Base-by-base conservation (phyloP, 129 eudicot species). In the Erigeron canadensis region DNA sequence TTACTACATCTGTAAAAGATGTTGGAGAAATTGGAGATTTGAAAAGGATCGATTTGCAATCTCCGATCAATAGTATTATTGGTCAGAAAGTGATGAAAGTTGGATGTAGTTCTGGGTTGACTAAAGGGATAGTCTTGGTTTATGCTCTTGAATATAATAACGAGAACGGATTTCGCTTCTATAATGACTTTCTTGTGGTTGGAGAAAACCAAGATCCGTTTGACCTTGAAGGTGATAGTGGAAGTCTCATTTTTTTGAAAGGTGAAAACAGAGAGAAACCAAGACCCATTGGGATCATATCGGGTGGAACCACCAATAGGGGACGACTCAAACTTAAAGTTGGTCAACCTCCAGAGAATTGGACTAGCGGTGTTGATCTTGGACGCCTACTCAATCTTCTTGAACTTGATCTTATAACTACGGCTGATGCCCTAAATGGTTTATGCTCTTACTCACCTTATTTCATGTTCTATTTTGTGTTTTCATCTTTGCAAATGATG, bases 321-420 rank as follows among this genome's bases (percentile, higher is more conserved):
- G 98, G 98, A 4, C 85, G 98, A 13, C 95, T 93, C 56, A 93
- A 93, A 79, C 85, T 93, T 38, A 93, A 89, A 85, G 86, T 93
- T 37, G 98, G 98, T 54, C 98, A 93, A 56, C 86, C 96, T 45
- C 98, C 98, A 0, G 96, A 89, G 71, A 93, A 93, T 65, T 93
- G 98, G 98, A 93, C 98, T 39, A 93, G 98, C 70, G 98, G 98
- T 12, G 98, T 93, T 76, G 98, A 89, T 83, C 96, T 93, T 48
- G 91, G 98, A 10, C 96, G 96, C 43, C 76, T 93, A 65, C 98
- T 93, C 66, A 89, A 89, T 87, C 95, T 89, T 54, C 98, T 93
- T 75, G 98, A 93, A 74, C 98, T 93, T 59, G 98, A 93, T 80
- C 80, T 89, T 73, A 87, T 93, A 67, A 87, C 89, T 37, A 83